Evolutionary conservation across 179 eudicot genomes (phyloP), one percentile per base, ranked within the genome.

Genomic region (Beta corolliflora): DNA sequence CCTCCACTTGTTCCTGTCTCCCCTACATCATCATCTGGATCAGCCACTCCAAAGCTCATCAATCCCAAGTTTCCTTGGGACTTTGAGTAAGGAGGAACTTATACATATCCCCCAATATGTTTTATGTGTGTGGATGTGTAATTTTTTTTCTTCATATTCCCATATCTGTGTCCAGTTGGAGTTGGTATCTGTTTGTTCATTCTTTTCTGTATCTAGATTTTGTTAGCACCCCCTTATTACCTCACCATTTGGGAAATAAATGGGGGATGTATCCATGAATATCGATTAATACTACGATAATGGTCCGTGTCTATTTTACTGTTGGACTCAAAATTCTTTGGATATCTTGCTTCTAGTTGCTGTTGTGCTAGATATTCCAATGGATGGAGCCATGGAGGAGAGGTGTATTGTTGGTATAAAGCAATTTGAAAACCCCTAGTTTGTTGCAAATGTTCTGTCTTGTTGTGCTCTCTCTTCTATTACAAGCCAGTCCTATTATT

Each of bases 151-250:
- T 23, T 46, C 73, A 75, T 59, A 58, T 75, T 81, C 83, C 46
- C 21, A 68, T 56, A 78, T 77, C 72, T 83, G 83, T 83, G 77
- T 84, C 83, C 73, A 80, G 77, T 86, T 90, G 81, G 88, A 81
- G 81, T 88, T 87, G 88, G 83, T 86, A 41, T 84, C 77, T 80
- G 81, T 83, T 81, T 88, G 86, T 89, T 86, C 85, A 89, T 91
- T 91, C 93, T 92, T 92, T 91, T 83, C 83, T 91, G 97, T 92
- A 89, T 77, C 84, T 92, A 91, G 88, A 84, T 88, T 88, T 85
- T 87, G 84, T 83, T 83, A 77, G 82, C 78, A 74, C 87, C 77
- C 84, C 82, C 75, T 36, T 73, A 79, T 25, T 61, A 55, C 71
- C 83, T 67, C 81, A 54, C 82, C 61, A 77, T 83, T 73, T 63